These are phyloP conservation scores for Solanum chacoense DNA, from an alignment of 305 asterid species.

Conservation along the genomic window DNA sequence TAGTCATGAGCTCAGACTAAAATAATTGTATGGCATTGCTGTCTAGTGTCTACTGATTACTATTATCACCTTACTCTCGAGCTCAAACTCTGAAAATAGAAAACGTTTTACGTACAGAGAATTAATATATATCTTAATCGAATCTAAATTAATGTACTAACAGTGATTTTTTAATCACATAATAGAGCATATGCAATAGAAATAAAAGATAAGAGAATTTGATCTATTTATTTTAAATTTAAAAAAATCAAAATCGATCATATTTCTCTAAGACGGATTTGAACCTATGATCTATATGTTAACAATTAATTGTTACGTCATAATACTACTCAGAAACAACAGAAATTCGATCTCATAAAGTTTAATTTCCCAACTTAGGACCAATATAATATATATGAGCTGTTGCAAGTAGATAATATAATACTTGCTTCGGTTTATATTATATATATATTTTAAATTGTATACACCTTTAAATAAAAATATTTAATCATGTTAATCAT, in stretches of 20 bases:
- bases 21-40: not conserved
- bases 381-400: not conserved
- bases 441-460: too few species aligned
- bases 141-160: not conserved
- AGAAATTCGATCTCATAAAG: not conserved
- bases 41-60: not conserved
- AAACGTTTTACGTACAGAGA: rapidly evolving
- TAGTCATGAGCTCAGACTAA: not conserved
- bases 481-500: too few species aligned
- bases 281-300: not conserved
- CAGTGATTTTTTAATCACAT: not conserved
- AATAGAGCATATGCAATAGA: not conserved
- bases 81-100: not conserved
- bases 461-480: too few species aligned
- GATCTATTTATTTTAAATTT: not conserved
- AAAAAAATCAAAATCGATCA: not conserved
- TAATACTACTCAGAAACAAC: not conserved
- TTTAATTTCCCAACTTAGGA: not conserved
- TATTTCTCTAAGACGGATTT: rapidly evolving
- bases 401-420: too few species aligned
- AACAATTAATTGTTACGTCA: rapidly evolving
- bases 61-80: not conserved
- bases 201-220: not conserved
- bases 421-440: not conserved
- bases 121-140: not conserved